phyloP scores from a whole-genome alignment of 1,284 basidiomycete species.

The Naganishia liquefaciens region DNA sequence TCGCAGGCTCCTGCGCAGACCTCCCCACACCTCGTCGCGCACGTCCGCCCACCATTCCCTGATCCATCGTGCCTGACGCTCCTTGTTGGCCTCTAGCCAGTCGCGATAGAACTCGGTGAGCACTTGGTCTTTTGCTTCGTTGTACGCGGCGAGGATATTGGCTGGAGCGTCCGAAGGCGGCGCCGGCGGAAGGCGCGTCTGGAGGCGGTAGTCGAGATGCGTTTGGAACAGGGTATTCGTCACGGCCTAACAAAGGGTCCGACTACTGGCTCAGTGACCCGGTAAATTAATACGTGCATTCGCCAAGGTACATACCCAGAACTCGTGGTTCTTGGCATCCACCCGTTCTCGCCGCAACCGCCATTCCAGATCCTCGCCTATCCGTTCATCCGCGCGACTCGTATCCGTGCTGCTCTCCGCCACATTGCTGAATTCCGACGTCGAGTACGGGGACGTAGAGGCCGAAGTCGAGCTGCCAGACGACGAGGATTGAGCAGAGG shows the following conservation, averaged over 20 bases:
- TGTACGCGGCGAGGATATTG: conserved; percentile 1
- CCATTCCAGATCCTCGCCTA: conserved; percentile 26
- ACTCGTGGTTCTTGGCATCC: conserved; percentile 34
- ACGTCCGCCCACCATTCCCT: conserved; percentile 33
- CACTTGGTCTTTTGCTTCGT: conserved; percentile 20
- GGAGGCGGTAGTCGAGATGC: conserved; percentile 27
- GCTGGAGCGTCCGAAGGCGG: conserved; percentile 13
- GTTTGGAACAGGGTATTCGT: conserved; percentile 34
- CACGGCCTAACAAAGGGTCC: conserved; percentile 10
- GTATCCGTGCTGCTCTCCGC: background rate
- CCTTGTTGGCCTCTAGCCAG: conserved; percentile 31
- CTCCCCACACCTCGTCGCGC: conserved; percentile 24
- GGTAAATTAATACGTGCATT: background rate
- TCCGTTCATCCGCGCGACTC: conserved; percentile 5
- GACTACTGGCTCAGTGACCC: background rate
- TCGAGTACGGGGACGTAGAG: conserved; percentile 28
- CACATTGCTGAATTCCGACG: conserved; percentile 26
- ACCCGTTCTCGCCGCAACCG: conserved; percentile 30
- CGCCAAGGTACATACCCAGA: conserved; percentile 28
- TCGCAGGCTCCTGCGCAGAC: conserved; percentile 14
- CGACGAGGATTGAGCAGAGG: conserved; percentile 7
- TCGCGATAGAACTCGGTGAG: conserved; percentile 32
- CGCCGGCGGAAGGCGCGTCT: conserved; percentile 24
- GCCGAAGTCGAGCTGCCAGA: background rate
- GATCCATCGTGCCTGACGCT: conserved; percentile 30